Evolutionary conservation across 2,329 filamentous ascomycete species (phyloP), one percentile per base, ranked within the genome.

Genomic region (Salinomyces thailandicus): DNA sequence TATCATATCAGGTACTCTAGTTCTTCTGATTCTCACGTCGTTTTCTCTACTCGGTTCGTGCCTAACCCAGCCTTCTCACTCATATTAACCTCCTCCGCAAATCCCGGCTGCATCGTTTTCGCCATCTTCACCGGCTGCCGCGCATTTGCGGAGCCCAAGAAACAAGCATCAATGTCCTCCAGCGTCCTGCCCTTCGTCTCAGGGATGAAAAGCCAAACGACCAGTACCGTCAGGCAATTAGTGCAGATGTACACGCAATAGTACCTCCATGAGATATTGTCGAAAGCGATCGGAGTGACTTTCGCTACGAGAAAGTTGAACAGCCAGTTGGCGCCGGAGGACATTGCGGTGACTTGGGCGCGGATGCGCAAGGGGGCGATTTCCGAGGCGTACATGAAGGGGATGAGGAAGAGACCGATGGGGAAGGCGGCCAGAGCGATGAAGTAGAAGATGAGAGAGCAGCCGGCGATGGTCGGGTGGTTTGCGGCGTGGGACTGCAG

Each of bases 241-340:
- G 79, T 76, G 30, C 49, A 50, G 1, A 76, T 75, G 48, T 79
- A 81, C 42, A 37, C 48, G 13, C 50, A 13, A 18, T 52, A 51
- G 35, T 52, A 52, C 37, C 42, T 49, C 44, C 46, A 52, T 1
- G 24, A 26, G 39, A 79, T 79, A 38, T 60, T 71, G 38, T 67
- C 58, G 44, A 78, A 73, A 1, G 72, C 64, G 2, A 75, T 62
- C 0, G 75, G 75, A 0, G 74, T 77, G 37, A 58, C 42, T 32
- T 53, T 46, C 1, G 48, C 50, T 12, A 51, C 39, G 11, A 52
- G 31, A 31, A 53, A 56, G 16, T 79, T 79, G 55, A 77, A 77
- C 30, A 76, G 69, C 72, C 72, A 76, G 56, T 76, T 76, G 5
- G 63, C 64, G 5, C 61, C 63, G 0, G 67, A 67, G 0, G 64